Evolutionary conservation across 1,284 basidiomycete species (phyloP).

Genomic region (Naganishia sp.): DNA sequence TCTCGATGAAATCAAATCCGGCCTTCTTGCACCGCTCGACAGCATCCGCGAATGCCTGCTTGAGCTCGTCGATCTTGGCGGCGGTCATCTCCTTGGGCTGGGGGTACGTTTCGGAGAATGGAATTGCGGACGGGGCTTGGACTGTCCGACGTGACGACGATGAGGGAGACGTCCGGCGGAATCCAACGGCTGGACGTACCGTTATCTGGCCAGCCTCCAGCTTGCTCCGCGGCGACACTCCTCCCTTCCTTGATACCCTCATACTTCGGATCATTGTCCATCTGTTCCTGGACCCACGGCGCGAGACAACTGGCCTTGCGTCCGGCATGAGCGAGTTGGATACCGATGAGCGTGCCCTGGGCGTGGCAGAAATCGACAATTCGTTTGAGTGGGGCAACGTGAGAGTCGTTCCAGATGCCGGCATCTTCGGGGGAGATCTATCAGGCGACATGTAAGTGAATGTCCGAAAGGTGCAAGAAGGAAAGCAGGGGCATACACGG

Average conservation of each 20-base stretch:
- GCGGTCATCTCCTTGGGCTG: constrained; percentile 62
- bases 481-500: constrained; percentile 47
- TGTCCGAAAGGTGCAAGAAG: neutral
- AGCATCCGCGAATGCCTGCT: constrained; percentile 67
- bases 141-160: constrained; percentile 36
- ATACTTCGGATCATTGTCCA: constrained; percentile 40
- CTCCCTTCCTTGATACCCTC: constrained; percentile 45
- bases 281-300: constrained; percentile 59
- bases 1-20: constrained; percentile 79
- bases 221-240: constrained; percentile 54
- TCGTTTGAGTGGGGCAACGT: constrained; percentile 66
- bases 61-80: constrained; percentile 63
- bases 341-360: constrained; percentile 66
- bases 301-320: constrained; percentile 68
- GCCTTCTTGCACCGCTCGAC: constrained; percentile 63
- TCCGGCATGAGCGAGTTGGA: constrained; percentile 79
- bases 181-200: constrained; percentile 47
- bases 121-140: constrained; percentile 61
- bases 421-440: constrained; percentile 56
- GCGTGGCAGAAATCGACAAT: constrained; percentile 76
- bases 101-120: constrained; percentile 59
- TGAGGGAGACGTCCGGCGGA: neutral
- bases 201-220: constrained; percentile 71
- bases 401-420: constrained; percentile 74
- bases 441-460: neutral